Percentiles rank a stretch among this genome's conserved stretches.
Evolutionary conservation across 352 stramenopile species (phyloP).

Genomic region (Globisporangium nagaii): DNA sequence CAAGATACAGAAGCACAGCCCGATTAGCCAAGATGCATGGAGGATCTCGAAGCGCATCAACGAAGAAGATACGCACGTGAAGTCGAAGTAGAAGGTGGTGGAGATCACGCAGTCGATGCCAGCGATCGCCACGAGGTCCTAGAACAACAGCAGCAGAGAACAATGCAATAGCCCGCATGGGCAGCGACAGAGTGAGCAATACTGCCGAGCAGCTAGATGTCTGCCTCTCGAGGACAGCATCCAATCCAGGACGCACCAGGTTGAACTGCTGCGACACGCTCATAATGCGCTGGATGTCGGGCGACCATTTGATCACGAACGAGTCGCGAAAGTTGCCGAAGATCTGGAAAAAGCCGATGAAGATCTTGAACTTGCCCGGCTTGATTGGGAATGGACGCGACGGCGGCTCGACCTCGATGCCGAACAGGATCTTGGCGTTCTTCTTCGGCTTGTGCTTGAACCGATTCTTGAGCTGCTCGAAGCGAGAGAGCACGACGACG

Average conservation of each 20-base stretch:
- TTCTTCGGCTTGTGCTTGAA: slow-evolving; percentile 17
- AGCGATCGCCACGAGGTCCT: slow-evolving; percentile 69
- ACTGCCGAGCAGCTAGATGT: not conserved
- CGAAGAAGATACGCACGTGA: slow-evolving; percentile 35
- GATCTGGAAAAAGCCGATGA: slow-evolving; percentile 79
- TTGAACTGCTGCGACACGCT: slow-evolving; percentile 67
- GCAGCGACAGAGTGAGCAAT: too few species aligned
- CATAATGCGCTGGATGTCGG: slow-evolving; percentile 54
- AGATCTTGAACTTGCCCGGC: slow-evolving; percentile 74
- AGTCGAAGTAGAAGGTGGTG: slow-evolving; percentile 77
- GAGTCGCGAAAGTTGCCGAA: slow-evolving; percentile 71
- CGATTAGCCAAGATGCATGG: too few species aligned
- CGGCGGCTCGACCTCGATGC: slow-evolving; percentile 42
- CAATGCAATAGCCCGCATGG: too few species aligned
- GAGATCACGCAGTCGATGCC: slow-evolving; percentile 68
- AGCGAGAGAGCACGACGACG: slow-evolving; percentile 9
- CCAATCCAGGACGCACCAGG: slow-evolving; percentile 25
- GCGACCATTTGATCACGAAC: slow-evolving; percentile 65
- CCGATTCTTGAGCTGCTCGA: slow-evolving; percentile 27
- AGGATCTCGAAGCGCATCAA: too few species aligned
- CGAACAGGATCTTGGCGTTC: slow-evolving; percentile 44
- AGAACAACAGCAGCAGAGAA: not conserved
- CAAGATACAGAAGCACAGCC: not conserved
- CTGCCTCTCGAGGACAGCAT: not conserved
- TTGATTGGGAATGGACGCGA: slow-evolving; percentile 44